Conservation (phyloP, 2,329 filamentous ascomycete genomes). For the Botryotinia calthae region DNA sequence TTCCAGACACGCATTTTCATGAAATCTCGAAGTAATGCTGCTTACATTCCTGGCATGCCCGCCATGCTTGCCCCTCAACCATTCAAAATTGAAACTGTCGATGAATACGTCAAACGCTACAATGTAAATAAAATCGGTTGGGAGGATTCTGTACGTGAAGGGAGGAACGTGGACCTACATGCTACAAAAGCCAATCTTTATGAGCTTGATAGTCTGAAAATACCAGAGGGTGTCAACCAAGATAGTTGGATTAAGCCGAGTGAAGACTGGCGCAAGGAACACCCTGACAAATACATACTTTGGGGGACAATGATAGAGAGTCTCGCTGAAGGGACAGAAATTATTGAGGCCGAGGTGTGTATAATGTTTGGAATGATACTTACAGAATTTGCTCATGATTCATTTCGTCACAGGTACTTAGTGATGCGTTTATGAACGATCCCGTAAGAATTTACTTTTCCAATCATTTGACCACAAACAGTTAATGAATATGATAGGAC, state of each 20-base stretch:
- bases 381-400: not conserved
- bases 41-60: not conserved
- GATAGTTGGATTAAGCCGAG: not conserved
- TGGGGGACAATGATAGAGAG: not conserved
- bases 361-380: not conserved
- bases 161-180: not conserved
- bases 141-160: not conserved
- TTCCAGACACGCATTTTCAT: not conserved
- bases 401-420: not conserved
- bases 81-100: not conserved
- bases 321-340: not conserved
- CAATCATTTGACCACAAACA: not conserved
- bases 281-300: rapidly evolving
- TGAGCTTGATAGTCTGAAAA: not conserved
- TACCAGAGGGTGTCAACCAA: not conserved
- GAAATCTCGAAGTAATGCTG: not conserved
- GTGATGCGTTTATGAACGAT: not conserved
- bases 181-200: not conserved
- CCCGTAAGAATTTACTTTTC: not conserved
- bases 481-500: not conserved
- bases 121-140: rapidly evolving
- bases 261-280: not conserved
- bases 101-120: rapidly evolving
- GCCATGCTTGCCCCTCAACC: rapidly evolving
- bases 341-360: not conserved